Base-by-base conservation (phyloP, 805 yeast genomes). In the Tetrapisispora phaffii region DNA sequence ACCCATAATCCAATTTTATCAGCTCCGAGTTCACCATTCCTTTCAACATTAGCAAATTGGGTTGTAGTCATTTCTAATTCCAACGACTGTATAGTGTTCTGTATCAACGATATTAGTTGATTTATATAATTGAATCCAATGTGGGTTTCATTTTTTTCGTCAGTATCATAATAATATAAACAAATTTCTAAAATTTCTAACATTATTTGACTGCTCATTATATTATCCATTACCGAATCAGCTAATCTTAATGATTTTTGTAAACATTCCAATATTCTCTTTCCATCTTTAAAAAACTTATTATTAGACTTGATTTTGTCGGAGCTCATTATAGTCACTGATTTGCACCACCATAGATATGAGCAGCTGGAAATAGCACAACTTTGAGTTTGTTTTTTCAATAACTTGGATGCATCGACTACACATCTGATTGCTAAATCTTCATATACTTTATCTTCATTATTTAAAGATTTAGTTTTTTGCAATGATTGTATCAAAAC, bases 351-450 rank as follows among this genome's bases (percentile, higher is more conserved):
- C 96, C 96, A 90, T 39, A 90, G 66, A 63, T 90, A 96, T 1
- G 94, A 79, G 34, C 95, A 88, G 42, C 76, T 66, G 59, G 82
- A 85, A 5, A 60, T 93, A 0, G 95, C 81, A n/a, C 96, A 76
- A 61, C 96, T 88, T 62, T 90, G 97, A 57, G 89, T 96, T 29
- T 90, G 86, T 62, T 89, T 89, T 61, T 86, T 86, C 57, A 89
- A 70, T 42, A 90, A 72, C 60, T 85, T 85, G n/a, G 95, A 85
- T 7, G 95, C 94, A 55, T 86, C 84, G 34, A 87, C 67, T 1
- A 95, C 85, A 39, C 88, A 75, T 60, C 87, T 84, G 16, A 93
- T 82, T 40, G 87, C 85, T 51, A 89, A 68, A 6, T 77, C 75
- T 53, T 86, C 93, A 63, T 85, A 89, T 1, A 21, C 15, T 12